Percentiles rank a stretch among this genome's conserved stretches.
Conservation (phyloP, 2,329 filamentous ascomycete genomes). For the Penicillium rolfsii region DNA sequence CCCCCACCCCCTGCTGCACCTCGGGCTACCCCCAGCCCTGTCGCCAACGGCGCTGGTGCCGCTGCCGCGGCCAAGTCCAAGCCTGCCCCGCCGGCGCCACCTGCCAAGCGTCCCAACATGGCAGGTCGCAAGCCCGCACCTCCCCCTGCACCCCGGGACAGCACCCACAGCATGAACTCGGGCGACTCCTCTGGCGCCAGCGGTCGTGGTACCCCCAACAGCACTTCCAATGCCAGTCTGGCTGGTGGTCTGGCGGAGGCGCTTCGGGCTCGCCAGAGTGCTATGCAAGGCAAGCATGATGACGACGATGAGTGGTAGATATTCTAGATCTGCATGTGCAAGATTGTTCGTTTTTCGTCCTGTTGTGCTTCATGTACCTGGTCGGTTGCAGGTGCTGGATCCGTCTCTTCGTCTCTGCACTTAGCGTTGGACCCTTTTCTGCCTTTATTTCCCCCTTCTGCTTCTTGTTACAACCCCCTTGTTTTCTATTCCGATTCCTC, state of each 20-base stretch:
- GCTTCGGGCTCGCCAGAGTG: conserved; percentile 73
- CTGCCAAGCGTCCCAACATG: conserved; percentile 75
- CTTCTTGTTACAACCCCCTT: conserved; percentile 11
- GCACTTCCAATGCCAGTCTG: conserved; percentile 60
- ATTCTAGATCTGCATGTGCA: conserved; percentile 3
- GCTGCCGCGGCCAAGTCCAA: conserved; percentile 60
- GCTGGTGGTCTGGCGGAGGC: conserved; percentile 77
- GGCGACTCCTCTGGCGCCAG: conserved; percentile 62
- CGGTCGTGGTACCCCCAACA: conserved; percentile 70
- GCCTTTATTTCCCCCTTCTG: conserved; percentile 7
- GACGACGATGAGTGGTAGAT: conserved; percentile 72
- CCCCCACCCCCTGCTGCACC: conserved; percentile 52
- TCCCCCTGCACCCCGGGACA: conserved; percentile 70
- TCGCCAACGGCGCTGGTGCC: conserved; percentile 53
- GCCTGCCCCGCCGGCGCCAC: conserved; percentile 74
- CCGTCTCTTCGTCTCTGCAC: conserved; percentile 24
- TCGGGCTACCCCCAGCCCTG: conserved; percentile 64
- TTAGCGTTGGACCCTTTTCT: conserved; percentile 27
- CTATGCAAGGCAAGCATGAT: conserved; percentile 70
- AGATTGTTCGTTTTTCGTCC: conserved; percentile 12
- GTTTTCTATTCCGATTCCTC: background rate
- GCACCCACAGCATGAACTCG: conserved; percentile 53
- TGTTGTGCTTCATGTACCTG: conserved; percentile 9
- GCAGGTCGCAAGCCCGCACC: conserved; percentile 70
- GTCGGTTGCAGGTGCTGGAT: conserved; percentile 22